These are phyloP conservation scores for Andrographis paniculata DNA, from an alignment of 305 asterid species.

Conservation along the genomic window DNA sequence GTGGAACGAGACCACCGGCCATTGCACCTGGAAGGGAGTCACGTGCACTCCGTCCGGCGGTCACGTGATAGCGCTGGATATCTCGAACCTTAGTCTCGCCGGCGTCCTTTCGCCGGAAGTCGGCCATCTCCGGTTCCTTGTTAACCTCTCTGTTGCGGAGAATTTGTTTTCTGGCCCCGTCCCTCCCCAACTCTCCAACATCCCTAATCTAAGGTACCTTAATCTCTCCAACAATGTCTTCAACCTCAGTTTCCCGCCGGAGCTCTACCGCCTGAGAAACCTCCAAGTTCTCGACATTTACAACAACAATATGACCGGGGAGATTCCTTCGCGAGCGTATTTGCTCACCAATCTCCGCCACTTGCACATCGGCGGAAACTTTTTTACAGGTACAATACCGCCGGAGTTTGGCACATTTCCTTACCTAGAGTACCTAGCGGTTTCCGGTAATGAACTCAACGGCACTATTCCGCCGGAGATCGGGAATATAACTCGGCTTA, in stretches of 20 bases:
- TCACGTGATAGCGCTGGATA: constrained; percentile 33
- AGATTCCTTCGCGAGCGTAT: constrained; percentile 33
- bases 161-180: constrained; percentile 31
- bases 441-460: constrained; percentile 50
- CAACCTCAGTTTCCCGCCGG: constrained; percentile 31
- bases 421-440: constrained; percentile 37
- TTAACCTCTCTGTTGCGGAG: constrained; percentile 31
- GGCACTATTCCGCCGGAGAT: constrained; percentile 45
- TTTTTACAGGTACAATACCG: constrained; percentile 39
- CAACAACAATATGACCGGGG: constrained; percentile 49
- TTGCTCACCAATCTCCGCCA: constrained; percentile 33
- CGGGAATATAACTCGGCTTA: constrained; percentile 37
- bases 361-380: constrained; percentile 55
- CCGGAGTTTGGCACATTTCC: constrained; percentile 30
- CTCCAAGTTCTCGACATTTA: constrained; percentile 43
- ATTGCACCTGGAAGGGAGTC: constrained; percentile 48
- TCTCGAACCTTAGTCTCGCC: constrained; percentile 42
- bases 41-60: constrained; percentile 32
- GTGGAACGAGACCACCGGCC: constrained; percentile 39
- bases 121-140: constrained; percentile 27
- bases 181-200: constrained; percentile 21
- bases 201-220: constrained; percentile 27
- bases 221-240: constrained; percentile 51
- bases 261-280: constrained; percentile 28
- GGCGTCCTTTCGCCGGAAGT: constrained; percentile 40